Base-by-base conservation (phyloP, 2,329 filamentous ascomycete species). In the Fusarium sp. region DNA sequence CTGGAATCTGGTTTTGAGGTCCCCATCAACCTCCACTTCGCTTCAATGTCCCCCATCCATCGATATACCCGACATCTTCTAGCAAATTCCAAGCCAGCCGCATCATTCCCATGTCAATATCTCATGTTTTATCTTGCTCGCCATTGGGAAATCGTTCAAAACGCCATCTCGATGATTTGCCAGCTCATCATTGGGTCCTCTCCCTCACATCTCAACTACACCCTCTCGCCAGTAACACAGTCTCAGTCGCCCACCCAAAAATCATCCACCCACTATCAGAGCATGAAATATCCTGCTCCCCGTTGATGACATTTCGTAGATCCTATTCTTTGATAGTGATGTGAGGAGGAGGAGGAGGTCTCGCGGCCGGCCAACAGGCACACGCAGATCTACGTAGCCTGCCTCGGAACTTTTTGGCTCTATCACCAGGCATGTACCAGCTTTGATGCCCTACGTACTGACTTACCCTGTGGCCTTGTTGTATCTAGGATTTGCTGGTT, bases 231-330 rank as follows among this genome's bases (percentile, higher is more conserved):
- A 35, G 38, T 70, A 35, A 33, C 44, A 62, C n/a, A 44, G 70
- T 73, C 65, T 70, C 69, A 61, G 44, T 42, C 46, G 25, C 64
- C 29, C 51, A 58, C 69, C 56, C 48, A 42, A 69, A 58, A 41
- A 14, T 39, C 35, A 37, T 31, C 12, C 39, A 45, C 39, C 42
- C 48, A 68, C 42, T 49, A 49, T 38, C 35, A 38, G 23, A 46
- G 41, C 31, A 46, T 38, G 46, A 31, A 33, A 44, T 59, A 49
- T 65, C 25, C 19, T 44, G 31, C 38, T 45, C 29, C 16, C 44
- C 31, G 23, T 27, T 25, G 18, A 45, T 21, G 38, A 37, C 21
- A 31, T 61, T 35, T 29, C 23, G 33, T 37, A 29, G 5, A 33
- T 49, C 27, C n/a, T 29, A 27, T 41, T 25, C 16, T 35, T 25